Conservation (phyloP, 306 rosid genomes). For the Malus asiatica region DNA sequence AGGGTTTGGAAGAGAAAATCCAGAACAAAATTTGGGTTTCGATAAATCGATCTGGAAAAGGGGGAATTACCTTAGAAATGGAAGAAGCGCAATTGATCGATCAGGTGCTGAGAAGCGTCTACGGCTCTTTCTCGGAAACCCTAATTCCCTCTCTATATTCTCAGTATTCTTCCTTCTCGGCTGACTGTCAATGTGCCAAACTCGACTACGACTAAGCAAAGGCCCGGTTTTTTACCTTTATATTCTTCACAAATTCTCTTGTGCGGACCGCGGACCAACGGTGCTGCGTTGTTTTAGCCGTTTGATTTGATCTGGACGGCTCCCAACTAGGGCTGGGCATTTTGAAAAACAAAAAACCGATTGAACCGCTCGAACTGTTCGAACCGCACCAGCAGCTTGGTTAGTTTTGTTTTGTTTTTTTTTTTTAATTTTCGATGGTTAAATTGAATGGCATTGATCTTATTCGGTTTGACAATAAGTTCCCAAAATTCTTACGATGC, state of each 20-base stretch:
- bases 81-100: background rate
- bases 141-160: background rate
- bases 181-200: background rate
- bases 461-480: too few relatives aligned
- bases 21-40: background rate
- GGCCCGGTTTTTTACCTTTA: background rate
- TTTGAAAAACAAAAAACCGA: too few relatives aligned
- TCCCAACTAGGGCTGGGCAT: too few relatives aligned
- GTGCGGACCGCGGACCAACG: too few relatives aligned
- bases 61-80: background rate
- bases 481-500: too few relatives aligned
- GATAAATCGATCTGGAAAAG: background rate
- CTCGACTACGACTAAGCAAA: background rate
- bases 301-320: too few relatives aligned
- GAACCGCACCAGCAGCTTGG: too few relatives aligned
- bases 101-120: background rate
- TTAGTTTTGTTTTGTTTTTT: too few relatives aligned
- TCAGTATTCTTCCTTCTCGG: background rate
- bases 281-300: too few relatives aligned
- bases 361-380: too few relatives aligned
- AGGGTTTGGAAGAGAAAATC: background rate
- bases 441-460: too few relatives aligned
- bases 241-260: background rate
- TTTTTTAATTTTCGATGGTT: too few relatives aligned
- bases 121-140: conserved; percentile 2